Base-by-base conservation (phyloP, 2,329 filamentous ascomycete species). In the Fusarium piperis region DNA sequence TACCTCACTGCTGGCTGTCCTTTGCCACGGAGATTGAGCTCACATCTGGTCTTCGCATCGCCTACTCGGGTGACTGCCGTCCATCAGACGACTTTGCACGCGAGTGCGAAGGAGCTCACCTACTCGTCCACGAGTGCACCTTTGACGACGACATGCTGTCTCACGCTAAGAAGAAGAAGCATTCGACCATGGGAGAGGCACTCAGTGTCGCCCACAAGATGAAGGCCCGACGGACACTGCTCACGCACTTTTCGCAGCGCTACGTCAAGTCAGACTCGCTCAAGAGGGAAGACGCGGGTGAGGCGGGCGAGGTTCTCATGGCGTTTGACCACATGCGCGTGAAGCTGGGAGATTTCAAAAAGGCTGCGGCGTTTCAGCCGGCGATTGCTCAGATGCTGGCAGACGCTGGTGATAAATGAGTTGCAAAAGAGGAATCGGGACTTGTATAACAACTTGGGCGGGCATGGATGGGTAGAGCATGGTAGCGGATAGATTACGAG, bases 161-260 rank as follows among this genome's bases (percentile, higher is more conserved):
- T 16, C 95, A 98, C 76, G 96, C 96, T 5, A 79, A 87, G 30
- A 93, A 92, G 58, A 99, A 99, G 88, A 94, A 92, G 78, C 96
- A 99, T 84, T 93, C 89, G 39, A 99, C 96, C 10, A 93, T 94
- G 68, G 88, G 88, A 15, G 96, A 99, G 83, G 96, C 96, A 1
- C 87, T 99, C 4, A 86, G 85, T 48, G 88, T 98, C 4, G 95
- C 92, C 2, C 86, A 88, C 13, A 83, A 85, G 51, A 99, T 99
- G 96, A 82, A 88, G 30, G 96, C 95, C 0, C 89, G 91, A 71
- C 87, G 93, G 16, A 91, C 96, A 16, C 83, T 99, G 62, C 86
- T 99, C 55, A 99, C 96, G 9, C 96, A 99, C 80, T 99, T 99
- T 82, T 95, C 92, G 62, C 96, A 99, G 83, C 88, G 96, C 9